A percentile compares a stretch with the other conserved stretches of the same genome.
Evolutionary conservation across 2,329 filamentous ascomycete genomes (phyloP).

Genomic region (Colletotrichum limetticola): DNA sequence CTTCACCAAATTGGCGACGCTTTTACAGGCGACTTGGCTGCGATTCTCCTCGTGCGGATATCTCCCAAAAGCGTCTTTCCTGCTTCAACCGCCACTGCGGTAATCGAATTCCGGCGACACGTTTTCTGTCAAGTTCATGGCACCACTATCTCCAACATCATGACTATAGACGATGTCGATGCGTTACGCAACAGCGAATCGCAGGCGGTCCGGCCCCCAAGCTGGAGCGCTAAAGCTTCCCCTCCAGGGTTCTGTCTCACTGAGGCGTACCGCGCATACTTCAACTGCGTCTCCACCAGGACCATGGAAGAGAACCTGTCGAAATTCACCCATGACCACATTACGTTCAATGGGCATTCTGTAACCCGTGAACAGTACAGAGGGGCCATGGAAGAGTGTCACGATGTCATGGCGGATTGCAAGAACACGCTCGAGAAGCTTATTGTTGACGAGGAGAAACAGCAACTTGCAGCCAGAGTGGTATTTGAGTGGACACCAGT

Average conservation of each 20-base stretch:
- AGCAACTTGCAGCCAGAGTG: constrained; percentile 44
- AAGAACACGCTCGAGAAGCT: constrained; percentile 39
- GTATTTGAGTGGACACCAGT: constrained; percentile 44
- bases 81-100: not conserved
- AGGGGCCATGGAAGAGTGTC: constrained; percentile 41
- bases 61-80: not conserved
- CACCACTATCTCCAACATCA: not conserved
- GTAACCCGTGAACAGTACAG: constrained; percentile 40
- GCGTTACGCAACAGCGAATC: not conserved
- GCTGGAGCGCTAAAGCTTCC: not conserved
- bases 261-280: constrained; percentile 42
- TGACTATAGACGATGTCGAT: not conserved
- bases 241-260: not conserved
- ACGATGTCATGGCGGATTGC: constrained; percentile 42
- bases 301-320: constrained; percentile 41
- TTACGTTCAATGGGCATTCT: constrained; percentile 43
- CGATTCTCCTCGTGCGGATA: not conserved
- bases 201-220: not conserved
- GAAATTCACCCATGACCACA: constrained; percentile 39
- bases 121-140: not conserved
- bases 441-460: constrained; percentile 43
- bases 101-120: not conserved
- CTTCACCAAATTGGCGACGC: not conserved
- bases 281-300: constrained; percentile 44
- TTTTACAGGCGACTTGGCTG: not conserved